Evolutionary conservation across 352 stramenopile genomes (phyloP).

Genomic region (Phytophthora pini): DNA sequence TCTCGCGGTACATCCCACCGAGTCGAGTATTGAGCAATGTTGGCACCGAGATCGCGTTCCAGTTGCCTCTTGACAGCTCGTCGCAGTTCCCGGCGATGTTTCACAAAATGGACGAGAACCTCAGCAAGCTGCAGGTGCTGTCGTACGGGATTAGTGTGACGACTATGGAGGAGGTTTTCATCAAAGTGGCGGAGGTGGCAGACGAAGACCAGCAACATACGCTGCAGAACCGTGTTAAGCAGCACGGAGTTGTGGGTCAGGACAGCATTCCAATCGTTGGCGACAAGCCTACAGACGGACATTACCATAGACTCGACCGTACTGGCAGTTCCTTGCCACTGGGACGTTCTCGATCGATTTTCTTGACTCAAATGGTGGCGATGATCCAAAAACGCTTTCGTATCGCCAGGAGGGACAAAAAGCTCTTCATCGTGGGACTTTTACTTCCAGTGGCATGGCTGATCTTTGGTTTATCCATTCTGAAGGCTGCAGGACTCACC

Average conservation of each 20-base stretch:
- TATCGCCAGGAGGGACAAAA: slow-evolving; percentile 30
- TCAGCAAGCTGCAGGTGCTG: slow-evolving; percentile 41
- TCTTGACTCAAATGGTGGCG: slow-evolving; percentile 29
- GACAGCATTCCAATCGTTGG: slow-evolving; percentile 32
- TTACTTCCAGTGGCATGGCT: slow-evolving; percentile 29
- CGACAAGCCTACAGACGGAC: slow-evolving; percentile 18
- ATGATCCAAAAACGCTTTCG: slow-evolving; percentile 32
- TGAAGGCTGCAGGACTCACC: slow-evolving; percentile 29
- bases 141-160: slow-evolving; percentile 84
- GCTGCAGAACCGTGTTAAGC: slow-evolving; percentile 39
- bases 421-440: slow-evolving; percentile 23
- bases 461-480: slow-evolving; percentile 32
- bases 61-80: slow-evolving; percentile 57
- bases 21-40: slow-evolving; percentile 61
- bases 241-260: slow-evolving; percentile 13
- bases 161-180: slow-evolving; percentile 82
- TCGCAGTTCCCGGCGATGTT: slow-evolving; percentile 60
- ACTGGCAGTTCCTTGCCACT: slow-evolving; percentile 22
- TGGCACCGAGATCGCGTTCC: slow-evolving; percentile 64
- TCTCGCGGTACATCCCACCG: slow-evolving; percentile 36
- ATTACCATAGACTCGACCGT: slow-evolving; percentile 18
- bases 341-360: slow-evolving; percentile 20
- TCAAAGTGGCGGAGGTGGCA: slow-evolving; percentile 64
- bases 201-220: slow-evolving; percentile 61
- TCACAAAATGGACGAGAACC: slow-evolving; percentile 47